phyloP scores from a whole-genome alignment of 78 protist genomes.

The Bodo saltans region DNA sequence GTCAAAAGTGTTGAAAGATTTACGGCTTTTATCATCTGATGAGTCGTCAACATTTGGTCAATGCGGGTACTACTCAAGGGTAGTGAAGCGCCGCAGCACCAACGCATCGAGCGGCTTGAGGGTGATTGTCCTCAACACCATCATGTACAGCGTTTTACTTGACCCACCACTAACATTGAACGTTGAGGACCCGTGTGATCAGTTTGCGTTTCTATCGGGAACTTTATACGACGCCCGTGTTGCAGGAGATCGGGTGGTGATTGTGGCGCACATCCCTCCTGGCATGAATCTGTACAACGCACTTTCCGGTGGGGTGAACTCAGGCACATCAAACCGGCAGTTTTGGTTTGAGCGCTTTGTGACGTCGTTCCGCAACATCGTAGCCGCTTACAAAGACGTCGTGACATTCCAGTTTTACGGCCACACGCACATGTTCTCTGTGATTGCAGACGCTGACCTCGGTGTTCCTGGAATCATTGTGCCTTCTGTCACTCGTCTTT shows the following conservation, averaged over 20 bases:
- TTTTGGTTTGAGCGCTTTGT: not conserved
- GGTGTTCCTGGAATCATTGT: not conserved
- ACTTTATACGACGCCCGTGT: not conserved
- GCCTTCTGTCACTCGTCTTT: not conserved
- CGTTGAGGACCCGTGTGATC: not conserved
- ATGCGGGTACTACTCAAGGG: not conserved
- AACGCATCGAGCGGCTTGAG: not conserved
- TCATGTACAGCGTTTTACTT: not conserved
- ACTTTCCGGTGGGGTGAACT: too few relatives aligned
- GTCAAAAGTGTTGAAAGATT: not conserved
- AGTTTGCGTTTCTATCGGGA: not conserved
- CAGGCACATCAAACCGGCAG: not conserved
- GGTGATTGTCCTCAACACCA: not conserved
- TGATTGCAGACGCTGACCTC: not conserved
- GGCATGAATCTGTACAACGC: not conserved
- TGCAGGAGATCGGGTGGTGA: not conserved
- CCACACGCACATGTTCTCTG: not conserved
- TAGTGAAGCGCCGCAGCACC: too few relatives aligned
- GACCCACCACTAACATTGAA: not conserved
- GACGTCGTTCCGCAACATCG: not conserved
- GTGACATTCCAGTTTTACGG: not conserved
- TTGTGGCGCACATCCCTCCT: not conserved
- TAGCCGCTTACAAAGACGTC: not conserved
- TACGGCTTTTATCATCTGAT: not conserved
- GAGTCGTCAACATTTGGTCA: not conserved